phyloP scores from a whole-genome alignment of 108 stramenopile species.

The Licmophora abbreviata region DNA sequence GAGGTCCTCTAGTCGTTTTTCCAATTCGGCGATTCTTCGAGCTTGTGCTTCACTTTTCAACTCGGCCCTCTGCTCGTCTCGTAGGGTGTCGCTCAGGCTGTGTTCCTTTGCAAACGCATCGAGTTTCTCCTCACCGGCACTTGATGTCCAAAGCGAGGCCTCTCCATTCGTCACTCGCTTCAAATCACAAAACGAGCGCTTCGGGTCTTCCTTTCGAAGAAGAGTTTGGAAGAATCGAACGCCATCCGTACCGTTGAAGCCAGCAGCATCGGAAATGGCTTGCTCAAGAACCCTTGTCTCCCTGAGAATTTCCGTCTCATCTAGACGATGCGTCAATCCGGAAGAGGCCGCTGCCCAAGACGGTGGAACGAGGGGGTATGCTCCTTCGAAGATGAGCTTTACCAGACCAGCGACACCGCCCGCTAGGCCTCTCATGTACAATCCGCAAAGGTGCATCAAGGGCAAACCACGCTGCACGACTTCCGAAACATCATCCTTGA shows the following conservation, averaged over 20 bases:
- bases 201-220: conserved; percentile 21
- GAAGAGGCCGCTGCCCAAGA: conserved; percentile 20
- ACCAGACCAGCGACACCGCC: conserved; percentile 36
- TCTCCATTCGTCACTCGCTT: conserved; percentile 30
- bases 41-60: conserved; percentile 16
- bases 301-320: conserved; percentile 13
- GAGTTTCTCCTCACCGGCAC: conserved; percentile 11
- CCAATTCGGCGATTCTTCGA: conserved; percentile 16
- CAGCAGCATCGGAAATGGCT: conserved; percentile 8
- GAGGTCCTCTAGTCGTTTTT: conserved; percentile 18
- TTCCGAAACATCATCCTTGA: conserved; percentile 20
- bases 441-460: conserved; percentile 47
- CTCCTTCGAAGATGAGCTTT: conserved; percentile 40
- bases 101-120: conserved; percentile 9
- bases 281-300: conserved; percentile 18
- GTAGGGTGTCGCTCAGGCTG: conserved; percentile 18
- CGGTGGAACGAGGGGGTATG: conserved; percentile 38
- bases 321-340: conserved; percentile 20
- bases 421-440: conserved; percentile 24
- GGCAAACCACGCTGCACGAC: conserved; percentile 27
- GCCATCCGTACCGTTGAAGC: conserved; percentile 6
- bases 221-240: not conserved
- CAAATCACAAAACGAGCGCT: conserved; percentile 27
- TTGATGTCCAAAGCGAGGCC: conserved; percentile 24
- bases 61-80: conserved; percentile 14